Evolutionary conservation across 2,329 filamentous ascomycete species (phyloP).

Genomic region (Epichloe brachyelytri): DNA sequence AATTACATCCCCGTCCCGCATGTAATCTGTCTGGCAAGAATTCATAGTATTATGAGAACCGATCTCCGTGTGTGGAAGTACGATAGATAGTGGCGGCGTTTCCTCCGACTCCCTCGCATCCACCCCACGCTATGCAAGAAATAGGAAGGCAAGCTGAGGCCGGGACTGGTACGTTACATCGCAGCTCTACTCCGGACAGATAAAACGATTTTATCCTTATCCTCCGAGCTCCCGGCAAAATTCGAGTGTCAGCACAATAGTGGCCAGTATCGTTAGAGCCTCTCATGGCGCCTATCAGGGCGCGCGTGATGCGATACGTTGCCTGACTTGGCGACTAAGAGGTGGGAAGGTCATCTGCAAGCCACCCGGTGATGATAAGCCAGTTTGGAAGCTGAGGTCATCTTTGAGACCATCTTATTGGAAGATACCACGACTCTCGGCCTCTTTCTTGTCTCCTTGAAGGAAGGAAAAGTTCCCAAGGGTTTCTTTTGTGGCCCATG

Average conservation of each 20-base stretch:
- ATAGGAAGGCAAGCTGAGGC: not conserved
- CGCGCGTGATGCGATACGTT: not conserved
- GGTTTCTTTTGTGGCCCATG: no score
- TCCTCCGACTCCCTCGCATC: not conserved
- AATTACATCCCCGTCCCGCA: not conserved
- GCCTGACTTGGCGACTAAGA: not conserved
- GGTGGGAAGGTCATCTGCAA: not conserved
- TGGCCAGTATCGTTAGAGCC: not conserved
- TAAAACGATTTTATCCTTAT: not conserved
- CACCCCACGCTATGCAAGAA: not conserved
- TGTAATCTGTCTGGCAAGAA: not conserved
- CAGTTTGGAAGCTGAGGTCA: not conserved
- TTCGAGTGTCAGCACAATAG: not conserved
- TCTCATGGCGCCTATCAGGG: slow-evolving; percentile 1
- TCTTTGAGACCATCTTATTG: no score
- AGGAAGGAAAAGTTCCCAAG: no score
- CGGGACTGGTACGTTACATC: not conserved
- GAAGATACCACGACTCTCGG: not conserved
- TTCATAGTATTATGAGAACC: not conserved
- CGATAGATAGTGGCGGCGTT: not conserved
- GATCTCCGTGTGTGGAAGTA: not conserved
- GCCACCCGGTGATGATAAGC: not conserved
- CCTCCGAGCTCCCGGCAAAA: not conserved
- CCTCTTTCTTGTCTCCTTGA: not conserved
- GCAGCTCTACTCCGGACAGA: not conserved